Conservation (phyloP, 305 asterid species). For the Fraxinus baroniana region DNA sequence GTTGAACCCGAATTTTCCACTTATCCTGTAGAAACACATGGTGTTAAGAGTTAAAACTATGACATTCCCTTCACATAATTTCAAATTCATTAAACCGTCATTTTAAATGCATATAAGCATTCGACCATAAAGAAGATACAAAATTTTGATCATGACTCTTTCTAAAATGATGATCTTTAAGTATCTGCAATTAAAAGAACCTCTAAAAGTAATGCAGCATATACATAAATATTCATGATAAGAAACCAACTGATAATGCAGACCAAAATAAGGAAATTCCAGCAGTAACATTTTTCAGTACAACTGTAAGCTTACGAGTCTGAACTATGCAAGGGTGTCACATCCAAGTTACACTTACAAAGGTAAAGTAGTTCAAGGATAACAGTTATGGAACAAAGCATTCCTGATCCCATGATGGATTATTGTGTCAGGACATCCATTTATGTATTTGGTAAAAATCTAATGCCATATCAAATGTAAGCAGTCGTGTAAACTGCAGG, state of each 20-base stretch:
- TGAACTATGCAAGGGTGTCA: background rate
- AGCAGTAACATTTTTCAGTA: background rate
- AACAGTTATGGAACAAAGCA: background rate
- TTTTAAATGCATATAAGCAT: background rate
- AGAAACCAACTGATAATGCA: background rate
- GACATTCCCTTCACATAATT: background rate
- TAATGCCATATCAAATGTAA: background rate
- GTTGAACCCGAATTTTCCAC: slow-evolving; percentile 94
- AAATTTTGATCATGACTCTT: background rate
- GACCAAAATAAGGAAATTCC: background rate
- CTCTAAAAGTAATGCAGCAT: background rate
- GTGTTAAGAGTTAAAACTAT: slow-evolving; percentile 3
- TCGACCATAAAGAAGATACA: background rate
- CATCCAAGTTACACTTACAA: background rate
- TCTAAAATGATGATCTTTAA: background rate
- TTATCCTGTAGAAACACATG: slow-evolving; percentile 47
- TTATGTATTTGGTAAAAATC: background rate
- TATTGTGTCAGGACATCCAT: background rate
- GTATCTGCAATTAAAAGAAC: background rate
- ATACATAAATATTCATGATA: background rate
- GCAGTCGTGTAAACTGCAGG: background rate
- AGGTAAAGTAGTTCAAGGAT: background rate
- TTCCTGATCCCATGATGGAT: background rate
- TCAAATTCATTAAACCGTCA: background rate
- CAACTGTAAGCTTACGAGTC: background rate